Percentiles rank a stretch among this genome's conserved stretches.
phyloP scores from a whole-genome alignment of 2,329 filamentous ascomycete species.

The Neonectria sp. region DNA sequence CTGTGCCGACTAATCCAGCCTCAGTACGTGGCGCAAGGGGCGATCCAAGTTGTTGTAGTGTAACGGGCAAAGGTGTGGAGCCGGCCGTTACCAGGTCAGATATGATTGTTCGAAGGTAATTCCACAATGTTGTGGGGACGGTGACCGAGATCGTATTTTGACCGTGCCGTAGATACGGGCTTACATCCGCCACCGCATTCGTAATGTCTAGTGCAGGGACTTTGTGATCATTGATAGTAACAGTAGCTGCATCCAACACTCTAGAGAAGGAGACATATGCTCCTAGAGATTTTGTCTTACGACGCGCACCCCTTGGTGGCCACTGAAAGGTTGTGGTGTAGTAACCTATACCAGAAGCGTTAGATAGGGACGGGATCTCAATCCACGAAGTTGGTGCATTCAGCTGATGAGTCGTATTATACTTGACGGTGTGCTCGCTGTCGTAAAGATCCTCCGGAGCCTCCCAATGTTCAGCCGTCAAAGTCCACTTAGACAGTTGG shows the following conservation, averaged over 20 bases:
- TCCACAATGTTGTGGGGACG: constrained; percentile 23
- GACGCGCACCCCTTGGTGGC: not conserved
- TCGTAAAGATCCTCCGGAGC: constrained; percentile 10
- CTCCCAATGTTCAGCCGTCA: constrained; percentile 21
- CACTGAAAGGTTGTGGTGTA: constrained; percentile 20
- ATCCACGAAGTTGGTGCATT: constrained; percentile 1
- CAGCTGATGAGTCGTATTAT: constrained; percentile 8
- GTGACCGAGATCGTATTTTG: not conserved
- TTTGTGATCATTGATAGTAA: constrained; percentile 3
- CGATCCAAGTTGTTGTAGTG: not conserved
- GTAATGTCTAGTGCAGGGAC: constrained; percentile 11
- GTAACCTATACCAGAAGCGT: constrained; percentile 23
- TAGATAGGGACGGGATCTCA: constrained; percentile 8
- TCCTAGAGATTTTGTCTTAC: not conserved
- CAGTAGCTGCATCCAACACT: not conserved
- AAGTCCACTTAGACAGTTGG: constrained; percentile 5
- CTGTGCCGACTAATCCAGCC: not conserved
- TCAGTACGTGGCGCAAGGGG: not conserved
- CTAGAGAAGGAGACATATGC: constrained; percentile 8
- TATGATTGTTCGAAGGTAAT: constrained; percentile 15
- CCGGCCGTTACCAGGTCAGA: not conserved
- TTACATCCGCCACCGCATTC: constrained; percentile 4
- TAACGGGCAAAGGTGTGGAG: not conserved
- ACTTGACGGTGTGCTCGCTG: not conserved
- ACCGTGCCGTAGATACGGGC: constrained; percentile 2